These are phyloP conservation scores for Irpex rosettiformis DNA, from an alignment of 1,284 basidiomycete genomes.

Conservation along the genomic window DNA sequence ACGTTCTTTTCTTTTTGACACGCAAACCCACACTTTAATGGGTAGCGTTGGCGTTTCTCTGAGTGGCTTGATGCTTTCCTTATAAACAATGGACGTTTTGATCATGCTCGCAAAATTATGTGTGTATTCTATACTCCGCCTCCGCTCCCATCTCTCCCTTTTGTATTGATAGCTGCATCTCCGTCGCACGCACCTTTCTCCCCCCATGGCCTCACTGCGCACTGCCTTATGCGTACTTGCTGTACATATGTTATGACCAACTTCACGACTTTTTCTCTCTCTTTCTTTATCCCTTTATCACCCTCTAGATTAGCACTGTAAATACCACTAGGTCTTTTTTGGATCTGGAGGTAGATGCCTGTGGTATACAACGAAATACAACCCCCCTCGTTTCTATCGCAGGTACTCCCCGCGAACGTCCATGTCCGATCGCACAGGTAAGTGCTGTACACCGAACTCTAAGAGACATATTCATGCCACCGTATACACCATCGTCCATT, in stretches of 20 bases:
- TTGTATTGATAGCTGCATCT: constrained; percentile 15
- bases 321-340: constrained; percentile 8
- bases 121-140: constrained; percentile 6
- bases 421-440: too few species aligned
- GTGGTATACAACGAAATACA: too few species aligned
- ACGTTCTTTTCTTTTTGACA: background rate
- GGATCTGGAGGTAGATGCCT: too few species aligned
- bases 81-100: constrained; percentile 6
- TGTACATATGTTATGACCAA: constrained; percentile 12
- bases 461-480: too few species aligned
- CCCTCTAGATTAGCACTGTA: constrained; percentile 11
- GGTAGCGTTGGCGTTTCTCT: background rate
- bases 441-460: too few species aligned
- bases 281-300: constrained; percentile 3
- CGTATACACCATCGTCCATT: too few species aligned
- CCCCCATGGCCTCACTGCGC: constrained; percentile 12
- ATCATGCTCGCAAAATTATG: constrained; percentile 5
- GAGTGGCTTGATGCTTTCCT: background rate
- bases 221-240: constrained; percentile 23
- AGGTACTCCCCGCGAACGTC: background rate
- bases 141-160: constrained; percentile 17
- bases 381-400: background rate
- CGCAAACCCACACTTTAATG: background rate
- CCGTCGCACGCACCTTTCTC: background rate
- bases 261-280: constrained; percentile 4